These are phyloP conservation scores for Ustilago loliicola DNA, from an alignment of 1,284 basidiomycete genomes.

Conservation along the genomic window DNA sequence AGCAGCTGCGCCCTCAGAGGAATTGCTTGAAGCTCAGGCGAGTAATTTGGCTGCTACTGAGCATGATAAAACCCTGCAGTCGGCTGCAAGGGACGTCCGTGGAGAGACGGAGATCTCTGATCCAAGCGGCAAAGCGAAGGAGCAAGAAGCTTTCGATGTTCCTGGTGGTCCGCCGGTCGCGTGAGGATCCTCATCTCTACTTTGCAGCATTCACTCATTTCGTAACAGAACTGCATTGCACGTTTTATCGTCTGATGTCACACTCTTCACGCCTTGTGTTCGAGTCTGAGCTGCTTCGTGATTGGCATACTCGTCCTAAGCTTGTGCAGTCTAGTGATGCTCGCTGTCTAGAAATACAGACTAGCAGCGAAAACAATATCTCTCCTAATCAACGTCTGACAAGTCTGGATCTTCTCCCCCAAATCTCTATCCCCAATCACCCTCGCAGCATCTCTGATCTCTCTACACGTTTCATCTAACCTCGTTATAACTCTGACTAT, in stretches of 20 bases:
- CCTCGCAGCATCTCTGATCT: conserved; percentile 95
- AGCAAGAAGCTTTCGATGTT: conserved; percentile 21
- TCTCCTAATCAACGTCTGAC: conserved; percentile 83
- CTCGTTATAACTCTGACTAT: conserved; percentile 97
- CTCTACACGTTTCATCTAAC: conserved; percentile 95
- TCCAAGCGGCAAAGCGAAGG: neutral
- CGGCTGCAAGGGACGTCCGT: conserved; percentile 8
- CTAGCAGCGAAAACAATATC: conserved; percentile 69
- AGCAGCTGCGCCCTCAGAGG: conserved; percentile 8
- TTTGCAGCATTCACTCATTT: neutral
- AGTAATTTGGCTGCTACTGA: conserved; percentile 36
- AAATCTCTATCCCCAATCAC: conserved; percentile 96
- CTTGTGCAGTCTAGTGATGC: too few species aligned
- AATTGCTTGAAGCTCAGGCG: conserved; percentile 33
- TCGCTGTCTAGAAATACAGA: conserved; percentile 57
- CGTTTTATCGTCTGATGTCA: neutral
- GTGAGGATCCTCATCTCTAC: neutral
- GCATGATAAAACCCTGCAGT: conserved; percentile 29
- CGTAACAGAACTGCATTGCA: neutral
- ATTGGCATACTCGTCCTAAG: too few species aligned
- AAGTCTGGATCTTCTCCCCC: conserved; percentile 97
- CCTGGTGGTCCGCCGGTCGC: conserved; percentile 25
- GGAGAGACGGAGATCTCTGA: neutral
- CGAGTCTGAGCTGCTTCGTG: too few species aligned
- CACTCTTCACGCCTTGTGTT: too few species aligned